A percentile compares a stretch with the other conserved stretches of the same genome.
Conservation (phyloP, 768 basidiomycete genomes). For the Rhizopogon salebrosus region DNA sequence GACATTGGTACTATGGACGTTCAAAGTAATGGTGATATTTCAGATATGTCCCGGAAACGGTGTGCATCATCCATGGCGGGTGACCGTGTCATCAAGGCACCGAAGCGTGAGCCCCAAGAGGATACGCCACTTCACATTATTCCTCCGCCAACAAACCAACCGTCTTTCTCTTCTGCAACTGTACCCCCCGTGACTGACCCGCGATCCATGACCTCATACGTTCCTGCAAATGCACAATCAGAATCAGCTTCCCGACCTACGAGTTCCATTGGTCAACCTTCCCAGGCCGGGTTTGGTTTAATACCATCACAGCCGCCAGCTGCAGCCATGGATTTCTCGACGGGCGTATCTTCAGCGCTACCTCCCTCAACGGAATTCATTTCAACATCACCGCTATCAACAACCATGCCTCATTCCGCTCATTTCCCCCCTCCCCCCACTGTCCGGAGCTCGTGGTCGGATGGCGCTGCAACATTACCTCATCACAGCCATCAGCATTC, state of each 20-base stretch:
- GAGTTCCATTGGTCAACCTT: constrained; percentile 25
- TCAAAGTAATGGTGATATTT: constrained; percentile 23
- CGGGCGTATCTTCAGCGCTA: constrained; percentile 13
- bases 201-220: constrained; percentile 18
- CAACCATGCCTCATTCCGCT: constrained; percentile 15
- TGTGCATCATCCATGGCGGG: constrained; percentile 44
- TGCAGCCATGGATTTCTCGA: constrained; percentile 13
- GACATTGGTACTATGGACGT: constrained; percentile 18
- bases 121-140: constrained; percentile 28
- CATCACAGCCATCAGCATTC: constrained; percentile 27
- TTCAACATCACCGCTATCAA: constrained; percentile 16
- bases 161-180: constrained; percentile 19
- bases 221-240: constrained; percentile 20
- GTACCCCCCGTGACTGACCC: constrained; percentile 22
- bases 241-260: constrained; percentile 27
- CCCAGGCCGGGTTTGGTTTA: constrained; percentile 17
- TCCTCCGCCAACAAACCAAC: constrained; percentile 15
- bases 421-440: constrained; percentile 21
- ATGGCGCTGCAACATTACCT: constrained; percentile 21
- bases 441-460: constrained; percentile 25
- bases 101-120: constrained; percentile 46
- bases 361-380: constrained; percentile 18
- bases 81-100: constrained; percentile 40
- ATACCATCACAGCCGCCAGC: constrained; percentile 16
- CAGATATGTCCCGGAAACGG: constrained; percentile 45